Evolutionary conservation across 805 yeast genomes (phyloP).

Genomic region (Saccharomycopsis javanensis): DNA sequence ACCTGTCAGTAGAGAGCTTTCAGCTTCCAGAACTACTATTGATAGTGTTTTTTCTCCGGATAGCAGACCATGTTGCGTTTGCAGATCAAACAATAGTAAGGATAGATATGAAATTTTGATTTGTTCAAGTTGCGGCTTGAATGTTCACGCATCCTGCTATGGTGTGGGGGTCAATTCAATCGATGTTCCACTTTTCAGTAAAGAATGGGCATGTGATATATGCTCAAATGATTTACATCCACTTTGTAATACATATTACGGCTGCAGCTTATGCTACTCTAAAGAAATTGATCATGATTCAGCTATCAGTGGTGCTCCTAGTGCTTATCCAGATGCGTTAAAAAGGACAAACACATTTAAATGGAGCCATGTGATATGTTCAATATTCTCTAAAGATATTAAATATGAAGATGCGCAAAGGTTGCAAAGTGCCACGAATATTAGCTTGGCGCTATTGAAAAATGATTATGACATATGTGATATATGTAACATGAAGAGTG

Average conservation of each 20-base stretch:
- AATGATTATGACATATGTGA: conserved; percentile 33
- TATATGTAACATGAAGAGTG: conserved; percentile 38
- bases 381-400: conserved; percentile 41
- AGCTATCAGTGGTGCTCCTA: conserved; percentile 32
- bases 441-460: conserved; percentile 24
- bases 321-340: conserved; percentile 49
- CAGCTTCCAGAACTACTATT: not conserved
- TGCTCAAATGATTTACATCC: conserved; percentile 68
- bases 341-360: conserved; percentile 56
- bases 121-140: conserved; percentile 59
- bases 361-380: conserved; percentile 77
- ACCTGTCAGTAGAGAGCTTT: conserved; percentile 1
- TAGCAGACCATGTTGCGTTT: conserved; percentile 42
- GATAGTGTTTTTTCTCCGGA: conserved; percentile 9
- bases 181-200: conserved; percentile 17
- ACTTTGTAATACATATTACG: conserved; percentile 41
- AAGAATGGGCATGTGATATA: conserved; percentile 67
- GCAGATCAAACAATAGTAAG: conserved; percentile 32
- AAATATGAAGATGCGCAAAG: conserved; percentile 32
- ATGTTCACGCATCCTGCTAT: conserved; percentile 62
- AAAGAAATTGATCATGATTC: conserved; percentile 41
- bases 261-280: conserved; percentile 58
- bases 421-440: conserved; percentile 35
- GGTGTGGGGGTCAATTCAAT: conserved; percentile 32
- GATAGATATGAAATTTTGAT: conserved; percentile 33